These are phyloP conservation scores for Beauveria sp. DNA, from an alignment of 2,329 filamentous ascomycete genomes.

Conservation along the genomic window DNA sequence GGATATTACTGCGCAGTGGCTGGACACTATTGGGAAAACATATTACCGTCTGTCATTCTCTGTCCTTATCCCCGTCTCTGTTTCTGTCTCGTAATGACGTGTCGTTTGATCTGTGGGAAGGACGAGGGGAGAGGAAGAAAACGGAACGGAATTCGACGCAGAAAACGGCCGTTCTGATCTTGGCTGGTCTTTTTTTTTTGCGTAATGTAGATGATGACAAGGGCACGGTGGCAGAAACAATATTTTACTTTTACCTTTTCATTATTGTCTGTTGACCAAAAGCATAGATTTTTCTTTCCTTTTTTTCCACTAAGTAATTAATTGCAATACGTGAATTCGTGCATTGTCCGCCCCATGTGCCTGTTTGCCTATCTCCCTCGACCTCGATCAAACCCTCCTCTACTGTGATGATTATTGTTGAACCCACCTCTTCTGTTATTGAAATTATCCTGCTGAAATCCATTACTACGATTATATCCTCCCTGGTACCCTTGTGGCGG, in stretches of 20 bases:
- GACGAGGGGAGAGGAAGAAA: not conserved
- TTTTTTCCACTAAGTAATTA: not conserved
- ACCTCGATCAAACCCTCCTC: slow-evolving; percentile 26
- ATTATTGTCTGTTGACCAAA: not conserved
- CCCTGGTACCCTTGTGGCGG: not conserved
- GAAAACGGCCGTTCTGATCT: not conserved
- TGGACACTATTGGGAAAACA: too few species aligned
- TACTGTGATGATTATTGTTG: slow-evolving; percentile 15
- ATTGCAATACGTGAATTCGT: too few species aligned
- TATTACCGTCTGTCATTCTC: too few species aligned
- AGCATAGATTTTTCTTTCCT: not conserved
- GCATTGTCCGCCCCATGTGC: too few species aligned
- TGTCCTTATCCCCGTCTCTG: too few species aligned
- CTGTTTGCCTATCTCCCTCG: slow-evolving; percentile 16
- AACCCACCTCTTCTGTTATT: slow-evolving; percentile 15
- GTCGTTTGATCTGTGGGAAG: not conserved
- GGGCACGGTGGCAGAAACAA: not conserved
- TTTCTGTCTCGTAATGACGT: not conserved
- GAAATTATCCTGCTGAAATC: not conserved
- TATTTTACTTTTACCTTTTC: not conserved
- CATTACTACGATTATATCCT: not conserved
- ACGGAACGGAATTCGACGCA: not conserved
- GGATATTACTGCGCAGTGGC: not conserved
- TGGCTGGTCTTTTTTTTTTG: not conserved
- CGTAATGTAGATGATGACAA: slow-evolving; percentile 1